Evolutionary conservation across 768 basidiomycete genomes (phyloP), one percentile per base, ranked within the genome.

Genomic region (Mycena chlorophos): DNA sequence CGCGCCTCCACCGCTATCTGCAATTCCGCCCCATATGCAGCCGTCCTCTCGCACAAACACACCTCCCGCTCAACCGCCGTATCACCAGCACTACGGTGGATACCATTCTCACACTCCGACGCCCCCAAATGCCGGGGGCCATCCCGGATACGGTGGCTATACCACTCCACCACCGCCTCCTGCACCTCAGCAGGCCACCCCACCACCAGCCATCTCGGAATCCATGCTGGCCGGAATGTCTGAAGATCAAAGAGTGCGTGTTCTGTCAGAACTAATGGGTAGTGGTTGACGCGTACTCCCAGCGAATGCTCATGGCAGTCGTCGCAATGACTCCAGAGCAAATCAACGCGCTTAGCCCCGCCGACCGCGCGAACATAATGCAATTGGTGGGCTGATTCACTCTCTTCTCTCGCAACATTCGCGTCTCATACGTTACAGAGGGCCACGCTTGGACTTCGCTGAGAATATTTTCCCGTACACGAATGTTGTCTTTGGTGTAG

Each of bases 281-380:
- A 12, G 17, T 17, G 27, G 4, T 27, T 55, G 55, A 55, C 54
- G 13, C 48, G 68, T 25, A 63, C 65, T 5, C 51, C 53, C 57
- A 87, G 87, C 81, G 81, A 37, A 83, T 92, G 71, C 84, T 95
- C 31, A 78, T 89, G 73, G 86, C 86, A 51, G 87, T 95, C 2
- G 65, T 94, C 52, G 75, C 82, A 30, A 89, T 98, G 86, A 88
- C 90, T 1, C 84, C 86, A 2, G 92, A 91, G 37, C 91, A 97
- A 68, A 86, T 97, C 55, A 83, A 85, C 48, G 75, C 77, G 58
- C 71, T 96, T 30, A 87, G 91, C 10, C 84, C 87, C 1, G 71
- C 78, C 4, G 92, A 95, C 63, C 78, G 89, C 25, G 79, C 83
- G 10, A 89, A 84, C 28, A 87, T 94, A 61, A 81, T 93, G 63